These are phyloP conservation scores for Daldinia sp. DNA, from an alignment of 2,329 filamentous ascomycete genomes.

Conservation along the genomic window DNA sequence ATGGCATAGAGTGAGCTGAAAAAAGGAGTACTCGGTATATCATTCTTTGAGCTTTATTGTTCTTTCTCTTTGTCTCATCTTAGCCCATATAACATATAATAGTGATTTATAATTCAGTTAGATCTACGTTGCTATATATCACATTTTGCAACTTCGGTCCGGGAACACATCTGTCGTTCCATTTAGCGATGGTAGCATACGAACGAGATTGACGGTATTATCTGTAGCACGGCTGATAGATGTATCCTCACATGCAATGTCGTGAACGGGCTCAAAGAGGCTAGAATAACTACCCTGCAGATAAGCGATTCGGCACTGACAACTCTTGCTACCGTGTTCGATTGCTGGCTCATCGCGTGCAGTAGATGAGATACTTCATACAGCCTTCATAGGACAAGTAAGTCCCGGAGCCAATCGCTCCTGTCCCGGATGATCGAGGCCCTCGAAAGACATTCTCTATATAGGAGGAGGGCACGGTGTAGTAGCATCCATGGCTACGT, in stretches of 20 bases:
- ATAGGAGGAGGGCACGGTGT: background rate
- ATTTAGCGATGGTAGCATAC: background rate
- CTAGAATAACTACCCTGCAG: background rate
- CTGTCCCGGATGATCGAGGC: conserved; percentile 5
- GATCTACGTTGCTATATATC: conserved; percentile 13
- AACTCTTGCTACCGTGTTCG: conserved; percentile 3
- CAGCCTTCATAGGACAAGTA: background rate
- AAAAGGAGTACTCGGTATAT: background rate
- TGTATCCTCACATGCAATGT: conserved; percentile 5
- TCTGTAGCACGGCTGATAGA: conserved; percentile 24
- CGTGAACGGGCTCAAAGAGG: background rate
- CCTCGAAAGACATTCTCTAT: background rate
- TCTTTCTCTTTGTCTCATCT: background rate
- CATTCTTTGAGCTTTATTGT: background rate
- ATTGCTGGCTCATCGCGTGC: conserved; percentile 4
- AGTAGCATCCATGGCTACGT: conserved; percentile 1
- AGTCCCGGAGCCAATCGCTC: conserved; percentile 11
- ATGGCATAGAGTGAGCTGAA: background rate
- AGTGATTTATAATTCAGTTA: background rate
- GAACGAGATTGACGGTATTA: background rate
- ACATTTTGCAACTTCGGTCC: background rate
- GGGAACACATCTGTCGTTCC: conserved; percentile 6
- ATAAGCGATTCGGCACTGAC: conserved; percentile 10
- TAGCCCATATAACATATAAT: too few species aligned
- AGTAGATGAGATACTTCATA: conserved; percentile 11